Base-by-base conservation (phyloP, 1,139 yeast genomes). In the Pichia sp. region DNA sequence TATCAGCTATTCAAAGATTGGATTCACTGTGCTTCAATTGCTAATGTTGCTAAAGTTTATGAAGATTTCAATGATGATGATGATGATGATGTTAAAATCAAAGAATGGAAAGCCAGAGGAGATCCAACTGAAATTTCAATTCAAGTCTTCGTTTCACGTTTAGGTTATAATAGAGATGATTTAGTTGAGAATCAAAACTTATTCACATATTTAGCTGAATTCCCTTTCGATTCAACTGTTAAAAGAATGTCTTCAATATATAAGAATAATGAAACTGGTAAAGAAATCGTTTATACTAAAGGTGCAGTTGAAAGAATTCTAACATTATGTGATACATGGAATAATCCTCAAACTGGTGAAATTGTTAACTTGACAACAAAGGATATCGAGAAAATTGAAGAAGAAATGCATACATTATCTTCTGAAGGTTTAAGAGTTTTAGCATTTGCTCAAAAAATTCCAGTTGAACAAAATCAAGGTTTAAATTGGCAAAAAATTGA, bases 41-140 rank as follows among this genome's bases (percentile, higher is more conserved):
- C 91, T 28, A 84, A 84, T 53, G 76, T 82, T 55, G 88, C 93
- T 4, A 66, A 69, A 17, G 74, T 83, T 19, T 68, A 67, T 46
- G 61, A 69, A 46, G 65, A 66, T 31, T 54, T 55, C 21, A 64
- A 64, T 41, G 68, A 66, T 23, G 22, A 11, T 18, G 56, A 64
- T 22, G 65, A 64, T 41, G 68, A 66, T 23, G 22, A 11, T 18
- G 56, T 64, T n/a, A 69, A 67, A 5, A 43, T 48, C 11, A 68
- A 62, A 35, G 43, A 54, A 30, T 84, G 93, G 91, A 75, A 74
- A 52, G 86, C 85, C n/a, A 80, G 78, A 53, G 94, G 93, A 40
- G 94, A 84, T 57, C 88, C 94, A 28, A 84, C 94, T 3, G 94
- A 84, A 61, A 76, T 81, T 54, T 91, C 94, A 12, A 79, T 84